Conservation (phyloP, 1,284 basidiomycete genomes). For the Dichomitus squalens region DNA sequence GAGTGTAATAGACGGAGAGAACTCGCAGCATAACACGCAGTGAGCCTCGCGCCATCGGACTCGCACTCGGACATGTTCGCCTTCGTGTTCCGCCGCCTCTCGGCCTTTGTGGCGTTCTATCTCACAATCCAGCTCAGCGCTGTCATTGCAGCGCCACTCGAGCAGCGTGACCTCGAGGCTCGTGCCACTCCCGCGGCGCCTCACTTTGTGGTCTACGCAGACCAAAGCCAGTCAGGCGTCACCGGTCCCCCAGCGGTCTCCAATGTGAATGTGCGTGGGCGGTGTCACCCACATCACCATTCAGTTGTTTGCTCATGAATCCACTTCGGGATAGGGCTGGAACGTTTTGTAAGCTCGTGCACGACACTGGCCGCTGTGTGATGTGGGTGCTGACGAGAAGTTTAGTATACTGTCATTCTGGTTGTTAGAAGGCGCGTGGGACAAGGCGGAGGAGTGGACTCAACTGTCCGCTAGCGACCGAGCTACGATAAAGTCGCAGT, state of each 20-base stretch:
- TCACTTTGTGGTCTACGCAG: conserved; percentile 45
- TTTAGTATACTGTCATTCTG: conserved; percentile 46
- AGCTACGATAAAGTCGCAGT: conserved; percentile 41
- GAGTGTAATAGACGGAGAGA: neutral
- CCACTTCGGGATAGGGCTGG: conserved; percentile 37
- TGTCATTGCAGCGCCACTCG: conserved; percentile 8
- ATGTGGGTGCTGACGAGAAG: neutral
- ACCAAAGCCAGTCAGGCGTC: conserved; percentile 39
- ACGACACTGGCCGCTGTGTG: neutral
- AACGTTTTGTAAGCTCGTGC: conserved; percentile 44
- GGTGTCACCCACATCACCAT: neutral
- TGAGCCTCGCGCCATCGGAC: neutral
- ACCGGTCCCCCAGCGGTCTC: conserved; percentile 41
- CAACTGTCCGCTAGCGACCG: conserved; percentile 37
- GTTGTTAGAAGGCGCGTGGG: conserved; percentile 42
- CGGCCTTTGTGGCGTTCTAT: conserved; percentile 14
- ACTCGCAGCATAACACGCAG: neutral
- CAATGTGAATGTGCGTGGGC: conserved; percentile 38
- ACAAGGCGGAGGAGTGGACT: conserved; percentile 48
- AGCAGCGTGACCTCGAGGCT: conserved; percentile 17
- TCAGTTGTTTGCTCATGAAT: neutral
- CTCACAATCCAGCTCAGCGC: conserved; percentile 9
- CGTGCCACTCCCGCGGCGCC: conserved; percentile 40
- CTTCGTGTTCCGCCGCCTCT: conserved; percentile 10
- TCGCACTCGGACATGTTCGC: conserved; percentile 6